Percentiles rank a stretch among this genome's conserved stretches.
Evolutionary conservation across 1,139 yeast genomes (phyloP).

Genomic region (Yamadazyma blattariae): DNA sequence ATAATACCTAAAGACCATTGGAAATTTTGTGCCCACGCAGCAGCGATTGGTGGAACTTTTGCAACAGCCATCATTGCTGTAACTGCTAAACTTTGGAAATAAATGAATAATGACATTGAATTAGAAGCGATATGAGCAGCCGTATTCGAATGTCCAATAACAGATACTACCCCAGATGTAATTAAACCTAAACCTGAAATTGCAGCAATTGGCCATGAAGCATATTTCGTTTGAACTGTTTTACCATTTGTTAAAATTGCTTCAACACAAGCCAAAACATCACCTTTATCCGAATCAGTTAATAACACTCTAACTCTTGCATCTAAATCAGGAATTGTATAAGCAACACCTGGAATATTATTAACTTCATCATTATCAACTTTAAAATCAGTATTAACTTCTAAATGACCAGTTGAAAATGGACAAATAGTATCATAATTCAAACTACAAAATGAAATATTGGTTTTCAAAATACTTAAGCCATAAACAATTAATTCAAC

Average conservation of each 20-base stretch:
- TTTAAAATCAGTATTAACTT: conserved; percentile 46
- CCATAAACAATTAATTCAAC: conserved; percentile 81
- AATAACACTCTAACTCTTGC: conserved; percentile 82
- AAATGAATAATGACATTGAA: conserved; percentile 86
- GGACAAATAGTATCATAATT: conserved; percentile 68
- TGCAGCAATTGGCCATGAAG: conserved; percentile 96
- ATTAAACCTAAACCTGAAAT: conserved; percentile 83
- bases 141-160: conserved; percentile 85
- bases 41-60: conserved; percentile 92
- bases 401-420: conserved; percentile 81
- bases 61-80: conserved; percentile 96
- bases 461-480: conserved; percentile 54
- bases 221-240: conserved; percentile 92
- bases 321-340: conserved; percentile 89
- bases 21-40: conserved; percentile 98
- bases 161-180: conserved; percentile 83
- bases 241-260: conserved; percentile 85
- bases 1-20: conserved; percentile 96
- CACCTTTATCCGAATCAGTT: conserved; percentile 34
- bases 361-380: conserved; percentile 42
- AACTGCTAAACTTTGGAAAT: conserved; percentile 91
- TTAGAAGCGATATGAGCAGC: conserved; percentile 97
- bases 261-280: conserved; percentile 81
- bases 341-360: conserved; percentile 78
- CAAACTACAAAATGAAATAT: conserved; percentile 63